Conservation (phyloP, 768 basidiomycete genomes). For the Mycena crocata region DNA sequence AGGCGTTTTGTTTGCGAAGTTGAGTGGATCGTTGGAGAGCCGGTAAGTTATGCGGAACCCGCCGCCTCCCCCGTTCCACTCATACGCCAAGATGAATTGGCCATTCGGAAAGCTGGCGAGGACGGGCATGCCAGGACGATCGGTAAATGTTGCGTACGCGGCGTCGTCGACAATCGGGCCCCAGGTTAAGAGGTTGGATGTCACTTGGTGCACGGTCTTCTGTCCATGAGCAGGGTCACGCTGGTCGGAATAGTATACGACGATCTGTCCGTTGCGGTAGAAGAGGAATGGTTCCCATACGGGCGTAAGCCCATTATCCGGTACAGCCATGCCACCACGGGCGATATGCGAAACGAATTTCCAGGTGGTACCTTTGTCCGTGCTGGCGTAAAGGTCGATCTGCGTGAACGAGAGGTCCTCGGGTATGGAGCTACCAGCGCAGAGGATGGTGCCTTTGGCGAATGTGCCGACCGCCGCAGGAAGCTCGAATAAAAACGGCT, state of each 20-base stretch:
- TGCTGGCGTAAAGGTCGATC: constrained; percentile 35
- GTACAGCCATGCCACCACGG: constrained; percentile 30
- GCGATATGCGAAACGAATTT: constrained; percentile 34
- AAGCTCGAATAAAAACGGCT: constrained; percentile 35
- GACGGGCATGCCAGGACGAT: constrained; percentile 37
- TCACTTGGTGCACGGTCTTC: constrained; percentile 34
- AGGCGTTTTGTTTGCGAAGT: constrained; percentile 25
- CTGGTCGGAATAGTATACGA: constrained; percentile 37
- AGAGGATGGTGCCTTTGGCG: constrained; percentile 33
- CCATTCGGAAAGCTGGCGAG: constrained; percentile 33
- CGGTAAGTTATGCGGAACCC: constrained; percentile 29
- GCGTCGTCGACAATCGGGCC: constrained; percentile 33
- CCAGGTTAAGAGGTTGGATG: constrained; percentile 32
- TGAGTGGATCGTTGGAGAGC: constrained; percentile 30
- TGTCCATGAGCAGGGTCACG: constrained; percentile 36
- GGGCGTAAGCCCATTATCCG: constrained; percentile 33
- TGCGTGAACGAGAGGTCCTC: constrained; percentile 30
- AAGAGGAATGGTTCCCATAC: constrained; percentile 39
- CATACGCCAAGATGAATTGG: constrained; percentile 35
- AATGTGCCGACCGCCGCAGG: constrained; percentile 24
- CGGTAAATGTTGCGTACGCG: constrained; percentile 25
- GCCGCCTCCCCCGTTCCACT: constrained; percentile 29
- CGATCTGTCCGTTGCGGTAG: constrained; percentile 30
- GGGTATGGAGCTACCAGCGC: constrained; percentile 36
- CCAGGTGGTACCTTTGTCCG: constrained; percentile 31